These are phyloP conservation scores for Groenewaldozyma salmanticensis DNA, from an alignment of 805 yeast genomes.

Conservation along the genomic window DNA sequence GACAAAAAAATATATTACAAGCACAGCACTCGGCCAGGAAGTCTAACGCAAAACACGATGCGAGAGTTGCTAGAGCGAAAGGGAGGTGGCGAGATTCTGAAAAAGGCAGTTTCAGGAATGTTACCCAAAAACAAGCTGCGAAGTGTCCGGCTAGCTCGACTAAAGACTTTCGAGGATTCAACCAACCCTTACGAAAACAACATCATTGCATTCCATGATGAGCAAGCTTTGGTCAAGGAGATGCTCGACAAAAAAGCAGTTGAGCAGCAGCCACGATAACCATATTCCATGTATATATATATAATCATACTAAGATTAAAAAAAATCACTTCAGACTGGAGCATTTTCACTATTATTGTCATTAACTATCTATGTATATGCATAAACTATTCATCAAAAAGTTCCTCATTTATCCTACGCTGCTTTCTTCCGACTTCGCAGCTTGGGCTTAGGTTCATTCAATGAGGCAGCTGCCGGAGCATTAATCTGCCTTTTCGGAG, in stretches of 20 bases:
- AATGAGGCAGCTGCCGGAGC: no score
- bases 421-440: background rate
- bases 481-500: background rate
- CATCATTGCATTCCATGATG: slow-evolving; percentile 76
- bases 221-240: slow-evolving; percentile 24
- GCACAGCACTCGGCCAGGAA: slow-evolving; percentile 86
- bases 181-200: slow-evolving; percentile 81
- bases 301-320: background rate
- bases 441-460: no score
- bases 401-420: no score
- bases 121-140: slow-evolving; percentile 85
- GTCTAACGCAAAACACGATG: slow-evolving; percentile 76
- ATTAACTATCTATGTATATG: no score
- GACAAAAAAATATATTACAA: slow-evolving; percentile 76
- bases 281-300: background rate
- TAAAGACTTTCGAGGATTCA: slow-evolving; percentile 80
- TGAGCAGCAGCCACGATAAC: background rate
- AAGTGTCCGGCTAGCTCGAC: slow-evolving; percentile 66
- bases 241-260: background rate
- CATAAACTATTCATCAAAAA: no score
- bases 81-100: slow-evolving; percentile 81
- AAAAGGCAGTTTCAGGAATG: slow-evolving; percentile 91
- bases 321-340: no score
- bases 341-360: no score
- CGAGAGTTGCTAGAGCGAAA: slow-evolving; percentile 60